Percentiles rank a stretch among this genome's conserved stretches.
Evolutionary conservation across 2,329 filamentous ascomycete genomes (phyloP).

Genomic region (Hypoxylon sp.): DNA sequence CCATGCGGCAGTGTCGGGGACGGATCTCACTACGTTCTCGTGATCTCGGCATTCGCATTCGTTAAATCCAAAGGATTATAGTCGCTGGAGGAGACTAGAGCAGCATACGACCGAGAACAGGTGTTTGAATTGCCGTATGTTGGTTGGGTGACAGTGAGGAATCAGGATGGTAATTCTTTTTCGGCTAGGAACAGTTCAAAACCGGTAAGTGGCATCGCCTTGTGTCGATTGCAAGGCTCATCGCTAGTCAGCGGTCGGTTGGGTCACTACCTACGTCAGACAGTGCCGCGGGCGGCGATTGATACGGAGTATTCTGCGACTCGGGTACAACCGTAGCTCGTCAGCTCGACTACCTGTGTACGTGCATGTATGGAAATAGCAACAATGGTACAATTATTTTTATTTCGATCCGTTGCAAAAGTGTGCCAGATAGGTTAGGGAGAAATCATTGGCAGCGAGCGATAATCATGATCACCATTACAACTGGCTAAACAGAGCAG

Average conservation of each 20-base stretch:
- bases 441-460: conserved; percentile 32
- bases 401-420: conserved; percentile 10
- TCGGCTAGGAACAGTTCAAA: conserved; percentile 47
- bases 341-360: conserved; percentile 27
- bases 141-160: conserved; percentile 42
- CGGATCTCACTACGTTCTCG: conserved; percentile 50
- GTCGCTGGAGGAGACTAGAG: conserved; percentile 27
- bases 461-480: conserved; percentile 33
- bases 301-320: conserved; percentile 38
- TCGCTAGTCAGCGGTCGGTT: conserved; percentile 45
- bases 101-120: conserved; percentile 35
- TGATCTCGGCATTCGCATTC: conserved; percentile 53
- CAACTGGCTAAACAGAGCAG: conserved; percentile 41
- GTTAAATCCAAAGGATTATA: conserved; percentile 17
- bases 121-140: conserved; percentile 42
- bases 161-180: conserved; percentile 45
- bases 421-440: conserved; percentile 12
- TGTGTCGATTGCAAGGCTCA: conserved; percentile 47
- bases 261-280: conserved; percentile 47
- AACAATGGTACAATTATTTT: conserved; percentile 9
- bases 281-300: conserved; percentile 35
- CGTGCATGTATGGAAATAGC: conserved; percentile 6
- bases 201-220: conserved; percentile 47
- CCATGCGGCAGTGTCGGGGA: conserved; percentile 50
- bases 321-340: conserved; percentile 37